These are phyloP conservation scores for Drechslerella dactyloides DNA, from an alignment of 2,329 filamentous ascomycete species.

Conservation along the genomic window DNA sequence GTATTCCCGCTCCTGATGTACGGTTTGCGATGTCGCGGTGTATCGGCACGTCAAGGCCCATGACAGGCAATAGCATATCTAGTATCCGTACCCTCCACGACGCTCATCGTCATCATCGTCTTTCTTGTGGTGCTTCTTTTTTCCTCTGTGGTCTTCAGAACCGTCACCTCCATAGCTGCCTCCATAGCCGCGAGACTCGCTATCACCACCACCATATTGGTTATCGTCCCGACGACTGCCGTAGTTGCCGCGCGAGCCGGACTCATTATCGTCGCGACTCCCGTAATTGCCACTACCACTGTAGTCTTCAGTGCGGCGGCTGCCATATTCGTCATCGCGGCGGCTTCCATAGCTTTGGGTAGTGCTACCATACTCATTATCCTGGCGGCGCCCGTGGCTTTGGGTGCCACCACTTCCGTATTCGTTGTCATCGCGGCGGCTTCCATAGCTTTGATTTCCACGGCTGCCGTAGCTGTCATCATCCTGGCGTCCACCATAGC, in stretches of 20 bases:
- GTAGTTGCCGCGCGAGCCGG: conserved; percentile 52
- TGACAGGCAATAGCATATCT: too few relatives aligned
- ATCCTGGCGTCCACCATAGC: conserved; percentile 44
- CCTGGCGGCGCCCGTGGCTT: conserved; percentile 53
- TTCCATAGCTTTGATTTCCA: conserved; percentile 2
- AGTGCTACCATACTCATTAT: conserved; percentile 49
- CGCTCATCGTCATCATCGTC: conserved; percentile 21
- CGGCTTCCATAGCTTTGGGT: conserved; percentile 54
- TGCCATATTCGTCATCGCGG: conserved; percentile 52
- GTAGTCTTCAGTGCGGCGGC: conserved; percentile 48
- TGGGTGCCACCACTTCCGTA: conserved; percentile 2
- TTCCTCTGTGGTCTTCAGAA: background rate
- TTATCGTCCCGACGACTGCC: conserved; percentile 22
- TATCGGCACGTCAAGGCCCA: background rate
- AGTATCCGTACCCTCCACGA: conserved; percentile 14
- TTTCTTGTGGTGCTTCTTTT: too few relatives aligned
- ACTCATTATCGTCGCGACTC: conserved; percentile 52
- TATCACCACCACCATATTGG: conserved; percentile 32
- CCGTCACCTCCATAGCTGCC: conserved; percentile 1
- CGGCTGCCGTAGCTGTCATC: conserved; percentile 55
- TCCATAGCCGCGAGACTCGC: conserved; percentile 7
- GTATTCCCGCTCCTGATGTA: too few relatives aligned
- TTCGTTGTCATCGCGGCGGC: conserved; percentile 26
- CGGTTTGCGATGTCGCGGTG: background rate
- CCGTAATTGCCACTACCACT: conserved; percentile 54